Base-by-base conservation (phyloP, 148 eudicot genomes). In the Chenopodium quinoa region DNA sequence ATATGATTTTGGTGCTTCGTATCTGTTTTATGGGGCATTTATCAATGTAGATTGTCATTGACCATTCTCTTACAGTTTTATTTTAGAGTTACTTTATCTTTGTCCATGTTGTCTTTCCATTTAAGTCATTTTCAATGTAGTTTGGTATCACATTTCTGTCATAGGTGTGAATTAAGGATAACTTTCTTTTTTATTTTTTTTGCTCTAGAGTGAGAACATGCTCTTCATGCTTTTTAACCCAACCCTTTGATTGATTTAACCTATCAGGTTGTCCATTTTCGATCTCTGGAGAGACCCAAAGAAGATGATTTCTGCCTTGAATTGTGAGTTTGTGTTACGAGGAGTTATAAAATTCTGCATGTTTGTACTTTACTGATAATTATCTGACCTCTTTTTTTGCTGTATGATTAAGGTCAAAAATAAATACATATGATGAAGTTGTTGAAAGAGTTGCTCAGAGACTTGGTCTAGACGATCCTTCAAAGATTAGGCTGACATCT, bases 401-500 rank as follows among this genome's bases (percentile, higher is more conserved):
- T 27, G 31, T 75, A 64, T 73, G 71, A 74, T 81, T 78, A 77
- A 82, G 99, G 86, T 93, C 93, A 78, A 96, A 90, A 86, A 52
- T 82, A 32, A 82, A 96, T 87, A 92, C 94, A 67, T 96, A 93
- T 83, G 99, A 93, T 68, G 95, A 96, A 44, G 92, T 93, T 16
- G 99, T 93, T 58, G 95, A 92, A 78, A 92, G 87, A 85, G 93
- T 96, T 50, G 91, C 99, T 63, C 86, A 88, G 70, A 91, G 71
- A 78, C 86, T 96, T 80, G 91, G 92, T 73, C 52, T 96, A 87
- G 92, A 92, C 68, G 99, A 96, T 87, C 93, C 97, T 78, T 90
- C 98, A 56, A 96, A 92, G 82, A 91, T 96, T 81, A 88, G 99
- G 89, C 90, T 96, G 64, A 96, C 99, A 31, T 88, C 97, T 84